Conservation (phyloP, 2,329 filamentous ascomycete species). For the Elsinoe fawcettii region DNA sequence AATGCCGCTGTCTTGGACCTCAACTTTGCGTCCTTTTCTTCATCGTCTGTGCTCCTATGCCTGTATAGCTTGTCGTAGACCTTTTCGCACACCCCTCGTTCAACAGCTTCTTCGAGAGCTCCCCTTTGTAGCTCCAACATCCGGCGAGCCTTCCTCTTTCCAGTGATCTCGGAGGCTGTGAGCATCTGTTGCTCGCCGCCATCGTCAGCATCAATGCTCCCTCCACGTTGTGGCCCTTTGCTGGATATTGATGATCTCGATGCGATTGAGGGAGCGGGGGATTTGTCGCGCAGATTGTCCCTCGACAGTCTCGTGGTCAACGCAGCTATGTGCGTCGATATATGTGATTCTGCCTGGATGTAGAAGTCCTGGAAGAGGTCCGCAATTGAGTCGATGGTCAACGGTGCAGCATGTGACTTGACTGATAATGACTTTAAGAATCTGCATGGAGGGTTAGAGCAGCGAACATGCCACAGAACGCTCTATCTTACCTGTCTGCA, state of each 20-base stretch:
- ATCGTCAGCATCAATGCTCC: constrained; percentile 24
- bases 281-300: constrained; percentile 38
- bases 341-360: constrained; percentile 66
- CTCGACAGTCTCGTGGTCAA: constrained; percentile 68
- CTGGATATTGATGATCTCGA: constrained; percentile 45
- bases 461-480: background rate
- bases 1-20: constrained; percentile 89
- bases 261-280: constrained; percentile 49
- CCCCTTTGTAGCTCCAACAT: constrained; percentile 68
- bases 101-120: constrained; percentile 82
- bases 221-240: constrained; percentile 40
- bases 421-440: constrained; percentile 86
- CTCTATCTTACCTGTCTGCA: constrained; percentile 64
- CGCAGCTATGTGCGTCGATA: constrained; percentile 77
- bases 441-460: constrained; percentile 37
- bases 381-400: constrained; percentile 73
- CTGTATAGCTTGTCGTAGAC: constrained; percentile 80
- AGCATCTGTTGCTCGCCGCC: constrained; percentile 73
- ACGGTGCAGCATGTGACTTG: constrained; percentile 76
- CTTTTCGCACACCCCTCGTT: constrained; percentile 52
- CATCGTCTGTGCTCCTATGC: constrained; percentile 84
- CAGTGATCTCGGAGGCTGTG: constrained; percentile 73
- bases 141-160: constrained; percentile 69
- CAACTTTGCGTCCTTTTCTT: constrained; percentile 88
- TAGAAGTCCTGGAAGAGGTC: constrained; percentile 96